Conservation (phyloP, 495 filamentous ascomycete species). For the Aspergillus leporis region DNA sequence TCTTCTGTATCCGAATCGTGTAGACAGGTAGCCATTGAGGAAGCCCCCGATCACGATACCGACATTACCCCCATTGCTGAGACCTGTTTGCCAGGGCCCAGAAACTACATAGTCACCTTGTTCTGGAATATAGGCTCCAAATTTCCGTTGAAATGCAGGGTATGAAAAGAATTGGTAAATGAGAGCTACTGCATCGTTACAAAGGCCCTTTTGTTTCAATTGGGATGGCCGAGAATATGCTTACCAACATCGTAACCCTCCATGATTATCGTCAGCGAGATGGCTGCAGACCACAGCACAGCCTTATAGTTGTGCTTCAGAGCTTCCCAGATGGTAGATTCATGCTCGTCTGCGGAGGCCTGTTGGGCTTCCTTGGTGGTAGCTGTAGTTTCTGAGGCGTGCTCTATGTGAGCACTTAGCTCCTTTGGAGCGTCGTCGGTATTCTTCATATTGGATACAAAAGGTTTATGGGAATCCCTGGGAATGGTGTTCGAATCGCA, state of each 20-base stretch:
- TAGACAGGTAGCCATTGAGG: constrained; percentile 47
- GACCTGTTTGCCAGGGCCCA: constrained; percentile 36
- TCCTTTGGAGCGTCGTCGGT: constrained; percentile 3
- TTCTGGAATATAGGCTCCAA: constrained; percentile 29
- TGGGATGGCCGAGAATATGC: background rate
- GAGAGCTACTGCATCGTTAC: constrained; percentile 22
- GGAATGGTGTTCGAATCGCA: background rate
- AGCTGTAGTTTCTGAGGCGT: constrained; percentile 9
- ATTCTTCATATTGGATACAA: constrained; percentile 4
- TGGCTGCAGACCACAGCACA: constrained; percentile 46
- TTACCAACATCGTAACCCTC: constrained; percentile 50
- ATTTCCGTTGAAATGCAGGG: constrained; percentile 38
- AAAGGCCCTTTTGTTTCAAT: background rate
- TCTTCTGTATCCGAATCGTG: constrained; percentile 45
- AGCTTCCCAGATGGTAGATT: constrained; percentile 31
- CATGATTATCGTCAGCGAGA: constrained; percentile 51
- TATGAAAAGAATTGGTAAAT: constrained; percentile 44
- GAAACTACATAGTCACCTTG: constrained; percentile 31
- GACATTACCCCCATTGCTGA: constrained; percentile 36
- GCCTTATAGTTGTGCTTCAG: constrained; percentile 49
- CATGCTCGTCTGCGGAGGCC: constrained; percentile 35
- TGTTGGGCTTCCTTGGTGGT: constrained; percentile 31
- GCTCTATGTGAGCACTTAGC: constrained; percentile 12
- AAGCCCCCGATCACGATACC: constrained; percentile 38
- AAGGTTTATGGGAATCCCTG: background rate